These are phyloP conservation scores for Marchantia polymorpha DNA, from an alignment of 225 moss, liverwort and hornwort species.

Conservation along the genomic window DNA sequence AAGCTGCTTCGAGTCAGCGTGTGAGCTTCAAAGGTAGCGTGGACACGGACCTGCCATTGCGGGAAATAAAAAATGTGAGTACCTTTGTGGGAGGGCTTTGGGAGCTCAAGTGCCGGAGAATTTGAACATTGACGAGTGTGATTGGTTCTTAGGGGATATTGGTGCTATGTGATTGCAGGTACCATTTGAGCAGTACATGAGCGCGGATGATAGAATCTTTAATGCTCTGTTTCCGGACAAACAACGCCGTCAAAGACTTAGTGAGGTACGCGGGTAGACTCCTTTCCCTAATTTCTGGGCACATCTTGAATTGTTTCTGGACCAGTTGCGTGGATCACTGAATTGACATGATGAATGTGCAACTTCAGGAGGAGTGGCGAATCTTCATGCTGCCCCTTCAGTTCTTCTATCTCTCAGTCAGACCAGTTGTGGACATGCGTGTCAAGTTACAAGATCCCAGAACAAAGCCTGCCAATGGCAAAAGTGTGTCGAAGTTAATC, in stretches of 20 bases:
- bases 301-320: neutral
- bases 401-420: conserved; percentile 37
- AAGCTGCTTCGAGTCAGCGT: conserved; percentile 23
- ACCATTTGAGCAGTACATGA: conserved; percentile 48
- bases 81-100: neutral
- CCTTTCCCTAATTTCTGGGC: neutral
- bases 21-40: conserved; percentile 36
- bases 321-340: neutral
- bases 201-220: conserved; percentile 40
- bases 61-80: conserved; percentile 34
- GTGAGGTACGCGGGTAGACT: conserved; percentile 30
- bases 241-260: conserved; percentile 42
- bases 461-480: conserved; percentile 8
- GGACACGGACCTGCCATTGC: conserved; percentile 30
- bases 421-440: conserved; percentile 47
- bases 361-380: conserved; percentile 46
- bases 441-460: conserved; percentile 29
- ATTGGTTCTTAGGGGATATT: neutral
- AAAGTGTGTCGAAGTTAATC: conserved; percentile 32
- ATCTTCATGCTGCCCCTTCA: conserved; percentile 48
- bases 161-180: conserved; percentile 23
- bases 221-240: conserved; percentile 43
- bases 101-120: too few species aligned
- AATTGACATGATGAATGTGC: neutral
- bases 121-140: too few species aligned